Base-by-base conservation (phyloP, 1,284 basidiomycete species). In the Moesziomyces antarcticus region DNA sequence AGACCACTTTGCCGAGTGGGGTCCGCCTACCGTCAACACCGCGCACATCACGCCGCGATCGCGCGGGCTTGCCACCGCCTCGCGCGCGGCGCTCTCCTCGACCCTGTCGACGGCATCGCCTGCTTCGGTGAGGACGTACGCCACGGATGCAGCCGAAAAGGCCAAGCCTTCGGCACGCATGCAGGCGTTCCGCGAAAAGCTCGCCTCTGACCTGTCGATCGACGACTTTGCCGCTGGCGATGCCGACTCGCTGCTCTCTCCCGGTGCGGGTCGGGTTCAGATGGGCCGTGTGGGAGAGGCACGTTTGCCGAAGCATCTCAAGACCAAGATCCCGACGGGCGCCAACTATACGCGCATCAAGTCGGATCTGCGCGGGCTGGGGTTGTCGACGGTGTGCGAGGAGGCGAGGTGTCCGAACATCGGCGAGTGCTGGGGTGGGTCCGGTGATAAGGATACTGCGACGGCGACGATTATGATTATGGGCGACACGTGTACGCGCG, bases 401-500 rank as follows among this genome's bases (percentile, higher is more conserved):
- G 97, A 99, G 85, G 97, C 97, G 25, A 89, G 95, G 66, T 99
- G 97, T 87, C 97, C 97, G 1, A 99, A 99, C 82, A 98, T 99
- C 61, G 97, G 96, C 30, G 96, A 99, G 82, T 99, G 97, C 85
- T 99, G 97, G 97, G 95, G 97, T 51, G 95, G 95, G 2, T 82
- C 82, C 7, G 89, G 88, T 54, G 88, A 86, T n/a, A 90, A 90
- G 21, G 90, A 90, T 58, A 89, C 90, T 52, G 97, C 97, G 14
- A 99, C 97, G 8, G 82, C 82, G 0, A 83, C 82, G 1, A 99
- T 99, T 85, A 99, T 99, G 97, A 95, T 99, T 35, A 99, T 99
- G 97, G 97, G 97, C n/a, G 96, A 99, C 85, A 97, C 94, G 13
- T 99, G 97, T 83, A 99, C 97, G 16, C 90, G 97, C 81, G 97